These are phyloP conservation scores for Cercospora sesami DNA, from an alignment of 2,329 filamentous ascomycete genomes.

Conservation along the genomic window DNA sequence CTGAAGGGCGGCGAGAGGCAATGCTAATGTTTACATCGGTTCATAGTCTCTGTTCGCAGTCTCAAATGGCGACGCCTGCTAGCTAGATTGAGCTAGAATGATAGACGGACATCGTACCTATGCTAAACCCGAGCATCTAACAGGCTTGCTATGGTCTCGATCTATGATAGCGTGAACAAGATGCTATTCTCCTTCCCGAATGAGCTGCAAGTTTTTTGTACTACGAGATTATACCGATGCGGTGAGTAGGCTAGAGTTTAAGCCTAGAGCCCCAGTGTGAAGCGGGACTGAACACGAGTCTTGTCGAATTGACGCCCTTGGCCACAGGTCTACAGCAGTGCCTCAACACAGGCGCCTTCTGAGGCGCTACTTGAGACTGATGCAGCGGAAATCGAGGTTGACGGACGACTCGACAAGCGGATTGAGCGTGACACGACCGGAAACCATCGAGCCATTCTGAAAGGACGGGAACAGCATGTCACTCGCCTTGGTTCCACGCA, in stretches of 20 bases:
- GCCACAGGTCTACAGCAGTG: no score
- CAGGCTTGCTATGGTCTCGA: neutral
- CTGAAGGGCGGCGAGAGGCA: no score
- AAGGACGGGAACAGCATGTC: neutral
- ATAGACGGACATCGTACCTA: neutral
- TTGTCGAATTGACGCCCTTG: no score
- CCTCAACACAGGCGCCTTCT: no score
- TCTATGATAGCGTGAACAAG: neutral
- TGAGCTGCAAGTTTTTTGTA: neutral
- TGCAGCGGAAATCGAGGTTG: neutral
- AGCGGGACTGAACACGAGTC: no score
- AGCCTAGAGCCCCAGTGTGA: no score
- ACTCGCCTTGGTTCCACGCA: no score
- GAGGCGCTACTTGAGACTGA: no score
- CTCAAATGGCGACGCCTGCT: neutral
- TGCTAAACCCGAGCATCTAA: neutral
- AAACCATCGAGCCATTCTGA: no score
- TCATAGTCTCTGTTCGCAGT: neutral
- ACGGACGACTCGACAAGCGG: neutral
- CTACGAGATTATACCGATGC: neutral
- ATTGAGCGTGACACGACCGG: neutral
- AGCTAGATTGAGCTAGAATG: neutral
- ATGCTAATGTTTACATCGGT: neutral
- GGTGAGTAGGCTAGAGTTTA: no score
- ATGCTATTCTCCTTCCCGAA: neutral